A percentile compares a stretch with the other conserved stretches of the same genome.
These are phyloP conservation scores for Leucosporidium scottii DNA, from an alignment of 768 basidiomycete genomes.

Conservation along the genomic window DNA sequence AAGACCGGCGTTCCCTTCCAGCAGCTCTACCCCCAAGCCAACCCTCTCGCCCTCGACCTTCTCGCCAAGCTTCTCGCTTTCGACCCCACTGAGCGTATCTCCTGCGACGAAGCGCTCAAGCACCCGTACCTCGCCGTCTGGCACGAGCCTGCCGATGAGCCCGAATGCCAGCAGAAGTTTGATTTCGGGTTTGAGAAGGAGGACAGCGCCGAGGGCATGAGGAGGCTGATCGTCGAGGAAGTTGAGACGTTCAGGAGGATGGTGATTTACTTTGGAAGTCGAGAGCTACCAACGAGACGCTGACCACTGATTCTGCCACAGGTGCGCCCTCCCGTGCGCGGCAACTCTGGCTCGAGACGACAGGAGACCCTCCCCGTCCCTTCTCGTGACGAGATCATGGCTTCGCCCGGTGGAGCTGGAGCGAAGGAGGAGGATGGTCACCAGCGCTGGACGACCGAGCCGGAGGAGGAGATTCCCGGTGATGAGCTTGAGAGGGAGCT, in stretches of 20 bases:
- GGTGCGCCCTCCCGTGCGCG: background rate
- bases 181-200: conserved; percentile 96
- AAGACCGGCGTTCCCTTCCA: conserved; percentile 89
- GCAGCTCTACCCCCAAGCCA: conserved; percentile 86
- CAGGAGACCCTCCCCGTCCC: conserved; percentile 64
- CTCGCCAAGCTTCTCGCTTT: conserved; percentile 86
- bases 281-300: background rate
- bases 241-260: conserved; percentile 81
- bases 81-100: conserved; percentile 92
- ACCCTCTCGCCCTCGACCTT: conserved; percentile 87
- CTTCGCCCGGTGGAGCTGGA: conserved; percentile 65
- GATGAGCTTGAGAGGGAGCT: conserved; percentile 78
- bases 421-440: conserved; percentile 48
- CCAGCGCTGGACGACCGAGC: conserved; percentile 51
- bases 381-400: conserved; percentile 69
- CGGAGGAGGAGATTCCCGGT: conserved; percentile 76
- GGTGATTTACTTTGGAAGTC: conserved; percentile 52
- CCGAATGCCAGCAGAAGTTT: conserved; percentile 53
- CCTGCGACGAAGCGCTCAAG: conserved; percentile 87
- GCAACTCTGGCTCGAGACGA: background rate
- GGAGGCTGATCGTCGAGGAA: conserved; percentile 85
- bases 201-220: conserved; percentile 96
- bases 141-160: conserved; percentile 66
- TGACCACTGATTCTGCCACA: background rate
- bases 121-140: conserved; percentile 88